Base-by-base conservation (phyloP, 768 basidiomycete species). In the Agrocybe chaxingu region DNA sequence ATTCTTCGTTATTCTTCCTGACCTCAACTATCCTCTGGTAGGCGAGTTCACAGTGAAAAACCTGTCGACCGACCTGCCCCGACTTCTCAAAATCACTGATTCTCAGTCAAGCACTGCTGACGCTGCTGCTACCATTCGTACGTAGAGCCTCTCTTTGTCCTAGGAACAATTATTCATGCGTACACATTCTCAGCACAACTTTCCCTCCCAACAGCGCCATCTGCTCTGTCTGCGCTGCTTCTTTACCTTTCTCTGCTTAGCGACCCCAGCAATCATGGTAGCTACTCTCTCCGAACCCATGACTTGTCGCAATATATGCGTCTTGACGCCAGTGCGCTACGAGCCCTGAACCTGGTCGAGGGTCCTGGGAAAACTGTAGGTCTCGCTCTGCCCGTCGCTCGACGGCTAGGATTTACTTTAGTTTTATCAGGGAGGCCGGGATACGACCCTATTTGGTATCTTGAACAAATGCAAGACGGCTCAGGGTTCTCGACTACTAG, bases 401-500 rank as follows among this genome's bases (percentile, higher is more conserved):
- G 11, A 30, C 13, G 6, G 24, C 18, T 5, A 3, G 9, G 18
- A 18, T 1, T 8, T 45, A 43, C 62, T 42, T 41, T 48, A 48
- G 53, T 33, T 11, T 18, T 2, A 37, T 29, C 50, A 85, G 80
- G 79, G 77, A 6, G 72, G 81, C 1, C 87, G 90, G 62, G 94
- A 89, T 55, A 90, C 89, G 30, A 95, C 92, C 3, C 66, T 99
- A 4, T 83, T 94, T 47, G 94, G 94, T 0, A 71, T 97, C 7
- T 70, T 99, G 50, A 97, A 98, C 66, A 90, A 89, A 59, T 97
- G 96, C 74, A 97, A 97, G 70, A 98, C 97, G 0, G 84, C 91
- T 0, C 97, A 99, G 63, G 97, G 97, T 0, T 84, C 89, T 10
- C 74, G 97, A 48, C 66, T 97, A 36, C 75, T 99, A 3, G 89